phyloP scores from a whole-genome alignment of 2,329 filamentous ascomycete species.

The Didymella pomorum region DNA sequence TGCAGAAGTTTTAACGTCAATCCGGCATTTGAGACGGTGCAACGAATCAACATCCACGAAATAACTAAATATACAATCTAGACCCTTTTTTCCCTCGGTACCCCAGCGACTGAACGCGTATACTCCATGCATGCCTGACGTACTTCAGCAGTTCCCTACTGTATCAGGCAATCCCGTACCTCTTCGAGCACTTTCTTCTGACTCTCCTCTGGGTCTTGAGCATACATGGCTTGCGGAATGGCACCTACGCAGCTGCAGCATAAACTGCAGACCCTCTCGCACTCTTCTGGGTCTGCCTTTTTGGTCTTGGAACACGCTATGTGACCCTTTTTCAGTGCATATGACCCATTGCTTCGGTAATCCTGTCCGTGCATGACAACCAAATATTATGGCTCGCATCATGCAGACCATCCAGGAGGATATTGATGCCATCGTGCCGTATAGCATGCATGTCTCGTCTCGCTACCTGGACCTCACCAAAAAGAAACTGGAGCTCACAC shows the following conservation, averaged over 20 bases:
- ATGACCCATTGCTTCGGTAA: neutral
- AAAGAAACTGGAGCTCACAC: constrained; percentile 64
- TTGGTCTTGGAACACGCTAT: neutral
- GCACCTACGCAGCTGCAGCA: neutral
- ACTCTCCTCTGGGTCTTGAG: neutral
- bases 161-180: neutral
- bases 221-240: neutral
- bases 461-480: constrained; percentile 72
- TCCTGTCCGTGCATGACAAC: neutral
- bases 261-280: neutral
- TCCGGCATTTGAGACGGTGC: neutral
- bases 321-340: neutral
- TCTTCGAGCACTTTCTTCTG: neutral
- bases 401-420: constrained; percentile 22
- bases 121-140: constrained; percentile 17
- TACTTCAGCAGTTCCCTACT: constrained; percentile 10
- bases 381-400: neutral
- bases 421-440: constrained; percentile 36
- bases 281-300: neutral
- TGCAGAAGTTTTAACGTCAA: neutral
- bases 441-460: constrained; percentile 61
- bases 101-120: constrained; percentile 3
- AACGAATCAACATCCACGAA: constrained; percentile 13
- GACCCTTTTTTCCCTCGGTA: neutral
- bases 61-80: constrained; percentile 13